Base-by-base conservation (phyloP, 202 grass and related monocot genomes). In the Zoysia matrella region DNA sequence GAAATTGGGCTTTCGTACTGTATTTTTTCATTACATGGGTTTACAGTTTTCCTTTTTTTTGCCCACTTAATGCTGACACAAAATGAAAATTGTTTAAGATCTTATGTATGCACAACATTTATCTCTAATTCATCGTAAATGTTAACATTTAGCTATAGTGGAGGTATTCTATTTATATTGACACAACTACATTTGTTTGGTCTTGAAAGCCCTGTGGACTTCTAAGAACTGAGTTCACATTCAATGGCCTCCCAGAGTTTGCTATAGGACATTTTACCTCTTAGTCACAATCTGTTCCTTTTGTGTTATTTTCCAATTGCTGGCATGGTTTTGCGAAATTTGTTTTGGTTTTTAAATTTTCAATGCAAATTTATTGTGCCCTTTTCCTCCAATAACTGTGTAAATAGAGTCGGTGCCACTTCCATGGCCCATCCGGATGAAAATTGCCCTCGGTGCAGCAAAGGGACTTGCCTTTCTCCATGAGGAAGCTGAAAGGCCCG, bases 341-440 rank as follows among this genome's bases (percentile, higher is more conserved):
- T 46, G 11, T 68, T 48, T 64, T 65, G 9, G 47, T 0, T 53
- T 69, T 63, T 78, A 47, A n/a, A 52, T 71, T 39, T 47, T 40
- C 50, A 10, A 36, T 44, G 12, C 60, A 62, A 68, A 72, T 45
- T 81, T 54, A 62, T n/a, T n/a, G n/a, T n/a, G n/a, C n/a, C n/a
- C n/a, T 36, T 55, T 69, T 69, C 50, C 13, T 30, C 67, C 14
- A 18, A 58, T 73, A 69, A 79, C 79, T 60, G 10, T 81, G 49
- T 71, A 72, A 70, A 79, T 22, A 92, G 86, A 82, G 39, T 76
- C 79, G 3, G 56, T 80, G 39, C 89, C 92, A 85, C 84, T 94
- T 60, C n/a, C n/a, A n/a, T n/a, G n/a, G n/a, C n/a, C n/a, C n/a
- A n/a, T n/a, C n/a, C n/a, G n/a, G n/a, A n/a, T n/a, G n/a, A n/a